These are phyloP conservation scores for Geranium rotundifolium DNA, from an alignment of 345 rosid genomes.

Conservation along the genomic window DNA sequence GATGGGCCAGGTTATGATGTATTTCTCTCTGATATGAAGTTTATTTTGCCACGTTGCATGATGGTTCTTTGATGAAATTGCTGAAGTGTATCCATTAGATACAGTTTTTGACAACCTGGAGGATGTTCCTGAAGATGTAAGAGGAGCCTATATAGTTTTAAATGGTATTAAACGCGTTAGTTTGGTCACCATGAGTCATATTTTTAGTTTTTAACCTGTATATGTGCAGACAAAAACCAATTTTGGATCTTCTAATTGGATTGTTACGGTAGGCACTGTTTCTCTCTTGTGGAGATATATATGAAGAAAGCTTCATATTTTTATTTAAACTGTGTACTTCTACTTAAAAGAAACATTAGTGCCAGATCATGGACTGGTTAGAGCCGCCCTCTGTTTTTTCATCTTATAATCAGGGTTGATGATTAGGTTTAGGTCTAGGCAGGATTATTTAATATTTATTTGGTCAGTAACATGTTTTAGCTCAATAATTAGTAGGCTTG, in stretches of 20 bases:
- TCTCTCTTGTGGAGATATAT: neutral
- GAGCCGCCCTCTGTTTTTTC: too few relatives aligned
- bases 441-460: too few relatives aligned
- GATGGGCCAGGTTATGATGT: too few relatives aligned
- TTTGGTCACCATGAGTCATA: conserved; percentile 1
- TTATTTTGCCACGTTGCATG: conserved; percentile 55
- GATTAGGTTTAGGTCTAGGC: too few relatives aligned
- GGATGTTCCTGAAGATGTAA: conserved; percentile 93
- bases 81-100: conserved; percentile 85
- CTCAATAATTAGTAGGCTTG: too few relatives aligned
- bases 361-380: neutral
- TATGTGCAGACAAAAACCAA: conserved; percentile 63
- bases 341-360: neutral
- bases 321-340: too few relatives aligned
- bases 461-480: too few relatives aligned
- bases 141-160: conserved; percentile 6
- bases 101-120: conserved; percentile 74
- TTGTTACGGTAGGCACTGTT: conserved; percentile 54
- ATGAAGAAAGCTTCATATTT: neutral
- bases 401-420: too few relatives aligned
- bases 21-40: conserved; percentile 8
- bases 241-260: conserved; percentile 87
- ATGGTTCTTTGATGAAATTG: conserved; percentile 86
- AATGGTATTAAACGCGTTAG: neutral
- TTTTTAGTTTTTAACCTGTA: conserved; percentile 5